Evolutionary conservation across 1,139 yeast species (phyloP), one percentile per base, ranked within the genome.

Genomic region (Tardiomyces digboiensis): DNA sequence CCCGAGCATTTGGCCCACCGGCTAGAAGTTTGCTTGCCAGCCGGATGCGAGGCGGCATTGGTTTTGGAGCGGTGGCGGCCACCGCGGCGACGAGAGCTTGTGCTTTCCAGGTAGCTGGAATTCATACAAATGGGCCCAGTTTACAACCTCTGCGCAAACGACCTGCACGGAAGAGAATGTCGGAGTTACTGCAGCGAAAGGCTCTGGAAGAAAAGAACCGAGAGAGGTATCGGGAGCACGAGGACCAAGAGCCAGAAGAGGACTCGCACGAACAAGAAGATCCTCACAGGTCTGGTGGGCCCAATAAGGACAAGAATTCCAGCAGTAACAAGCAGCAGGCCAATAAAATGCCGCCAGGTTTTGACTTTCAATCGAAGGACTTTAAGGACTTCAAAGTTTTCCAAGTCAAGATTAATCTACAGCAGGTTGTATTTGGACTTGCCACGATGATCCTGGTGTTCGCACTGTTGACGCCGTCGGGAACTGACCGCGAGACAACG

Each of bases 401-500:
- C 39, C 50, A 52, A 50, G 52, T 56, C 42, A 48, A 47, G 23
- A 50, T 62, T 49, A 49, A 58, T 39, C 47, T 57, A 38, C 55
- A 58, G 23, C 61, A 63, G 47, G 44, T 64, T 19, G 39, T 60
- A 18, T 52, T 61, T 52, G 61, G 59, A 12, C 46, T 62, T 1
- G 46, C 60, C 21, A 57, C 56, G 19, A 45, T 55, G 38, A 42
- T 52, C 23, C 49, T 59, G 46, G 46, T 54, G 20, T 52, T 52
- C 38, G 57, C 58, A 36, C 43, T 58, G 36, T 41, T 55, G 39
- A 65, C 52, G 53, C 62, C 52, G 65, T 70, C 45, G 53, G 49
- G 49, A 41, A 21, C 39, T 20, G 63, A 58, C 39, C 56, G 64
- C 21, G 72, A 65, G 52, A 70, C 91, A 51, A 83, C 97, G 1